A percentile compares a stretch with the other conserved stretches of the same genome.
phyloP scores from a whole-genome alignment of 345 rosid genomes.

The Aurinia saxatilis region DNA sequence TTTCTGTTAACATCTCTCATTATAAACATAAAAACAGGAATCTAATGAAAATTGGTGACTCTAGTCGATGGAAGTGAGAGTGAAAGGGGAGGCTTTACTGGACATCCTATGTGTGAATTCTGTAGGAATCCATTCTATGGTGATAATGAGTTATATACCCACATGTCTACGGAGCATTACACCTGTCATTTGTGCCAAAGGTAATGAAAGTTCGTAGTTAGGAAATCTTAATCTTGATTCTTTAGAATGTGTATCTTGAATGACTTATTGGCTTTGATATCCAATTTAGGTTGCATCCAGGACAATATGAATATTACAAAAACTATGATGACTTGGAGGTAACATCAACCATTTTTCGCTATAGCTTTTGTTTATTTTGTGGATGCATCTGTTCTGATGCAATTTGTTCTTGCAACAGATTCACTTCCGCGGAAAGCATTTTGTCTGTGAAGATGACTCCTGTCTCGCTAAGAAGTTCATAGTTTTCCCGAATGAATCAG shows the following conservation, averaged over 20 bases:
- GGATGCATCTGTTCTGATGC: conserved; percentile 3
- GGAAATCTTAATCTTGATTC: background rate
- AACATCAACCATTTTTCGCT: background rate
- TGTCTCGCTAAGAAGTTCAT: conserved; percentile 83
- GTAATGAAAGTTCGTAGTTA: conserved; percentile 22
- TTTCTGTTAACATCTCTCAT: too few relatives aligned
- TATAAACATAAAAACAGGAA: too few relatives aligned
- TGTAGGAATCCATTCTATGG: too few relatives aligned
- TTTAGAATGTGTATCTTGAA: background rate
- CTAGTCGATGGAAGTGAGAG: too few relatives aligned
- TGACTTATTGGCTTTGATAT: background rate
- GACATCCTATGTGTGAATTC: too few relatives aligned
- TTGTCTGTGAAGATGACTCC: conserved; percentile 87
- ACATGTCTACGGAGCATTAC: conserved; percentile 89
- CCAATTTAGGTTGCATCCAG: conserved; percentile 76
- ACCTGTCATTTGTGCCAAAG: conserved; percentile 95
- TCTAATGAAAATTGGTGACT: too few relatives aligned
- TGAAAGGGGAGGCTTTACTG: too few relatives aligned
- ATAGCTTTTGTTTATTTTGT: background rate
- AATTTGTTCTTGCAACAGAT: conserved; percentile 41
- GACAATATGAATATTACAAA: conserved; percentile 80
- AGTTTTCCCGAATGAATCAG: conserved; percentile 80
- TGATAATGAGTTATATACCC: conserved; percentile 81
- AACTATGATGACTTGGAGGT: conserved; percentile 93
- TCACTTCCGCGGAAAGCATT: conserved; percentile 86